Percentiles rank a stretch among this genome's conserved stretches.
Conservation (phyloP, 495 filamentous ascomycete genomes). For the Xylaria grammica region DNA sequence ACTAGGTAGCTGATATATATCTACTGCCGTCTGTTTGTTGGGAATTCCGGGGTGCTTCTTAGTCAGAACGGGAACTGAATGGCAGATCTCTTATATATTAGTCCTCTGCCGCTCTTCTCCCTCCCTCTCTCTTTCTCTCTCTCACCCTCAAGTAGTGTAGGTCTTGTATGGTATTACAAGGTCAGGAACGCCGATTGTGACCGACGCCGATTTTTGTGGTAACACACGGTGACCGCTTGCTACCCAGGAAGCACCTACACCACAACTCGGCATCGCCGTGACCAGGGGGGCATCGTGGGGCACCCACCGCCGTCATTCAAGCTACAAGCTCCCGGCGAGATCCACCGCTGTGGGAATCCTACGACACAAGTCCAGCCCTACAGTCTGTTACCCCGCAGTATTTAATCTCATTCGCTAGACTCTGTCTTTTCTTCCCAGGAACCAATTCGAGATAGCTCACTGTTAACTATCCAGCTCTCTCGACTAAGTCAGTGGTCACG, state of each 20-base stretch:
- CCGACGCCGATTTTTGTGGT: neutral
- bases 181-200: neutral
- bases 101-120: neutral
- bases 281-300: slow-evolving; percentile 8
- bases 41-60: slow-evolving; percentile 7
- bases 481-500: slow-evolving; percentile 4
- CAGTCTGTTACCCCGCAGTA: slow-evolving; percentile 22
- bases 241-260: neutral
- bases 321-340: slow-evolving; percentile 7
- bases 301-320: neutral
- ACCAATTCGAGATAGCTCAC: slow-evolving; percentile 13
- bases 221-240: neutral
- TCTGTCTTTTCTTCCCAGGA: slow-evolving; percentile 1
- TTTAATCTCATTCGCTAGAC: slow-evolving; percentile 19
- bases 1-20: neutral
- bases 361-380: slow-evolving; percentile 18
- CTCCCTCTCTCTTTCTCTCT: neutral
- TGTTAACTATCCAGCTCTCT: neutral
- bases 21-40: too few relatives aligned
- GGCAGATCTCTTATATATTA: neutral
- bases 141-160: neutral
- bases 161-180: slow-evolving; percentile 1
- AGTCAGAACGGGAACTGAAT: neutral
- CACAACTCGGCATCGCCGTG: slow-evolving; percentile 20
- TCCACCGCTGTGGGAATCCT: slow-evolving; percentile 18